phyloP scores from a whole-genome alignment of 495 filamentous ascomycete genomes.

The Penicillium dipodomyicola region DNA sequence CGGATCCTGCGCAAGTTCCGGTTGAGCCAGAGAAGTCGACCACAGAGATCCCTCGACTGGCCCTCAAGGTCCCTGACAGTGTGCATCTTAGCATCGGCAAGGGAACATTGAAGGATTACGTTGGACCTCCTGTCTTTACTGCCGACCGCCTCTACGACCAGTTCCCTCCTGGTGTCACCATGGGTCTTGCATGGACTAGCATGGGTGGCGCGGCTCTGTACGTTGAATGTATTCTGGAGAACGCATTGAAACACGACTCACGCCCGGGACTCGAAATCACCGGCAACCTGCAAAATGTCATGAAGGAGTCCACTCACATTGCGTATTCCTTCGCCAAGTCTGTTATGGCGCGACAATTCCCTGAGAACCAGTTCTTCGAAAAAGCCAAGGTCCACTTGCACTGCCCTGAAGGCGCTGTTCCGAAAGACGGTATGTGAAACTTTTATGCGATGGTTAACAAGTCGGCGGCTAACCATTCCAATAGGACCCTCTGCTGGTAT shows the following conservation, averaged over 20 bases:
- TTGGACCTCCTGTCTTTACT: conserved; percentile 93
- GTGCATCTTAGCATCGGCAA: conserved; percentile 87
- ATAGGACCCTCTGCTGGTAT: conserved; percentile 84
- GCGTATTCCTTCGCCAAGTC: conserved; percentile 97
- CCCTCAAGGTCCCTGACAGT: conserved; percentile 79
- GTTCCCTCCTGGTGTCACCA: conserved; percentile 94
- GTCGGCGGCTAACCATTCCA: conserved; percentile 18
- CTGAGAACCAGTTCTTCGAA: conserved; percentile 92
- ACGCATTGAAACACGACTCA: conserved; percentile 64
- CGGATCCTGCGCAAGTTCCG: conserved; percentile 57
- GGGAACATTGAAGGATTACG: conserved; percentile 94
- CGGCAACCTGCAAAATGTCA: conserved; percentile 91
- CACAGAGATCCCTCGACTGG: conserved; percentile 70
- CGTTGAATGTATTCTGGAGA: conserved; percentile 93
- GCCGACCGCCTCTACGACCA: conserved; percentile 93
- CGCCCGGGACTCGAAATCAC: conserved; percentile 82
- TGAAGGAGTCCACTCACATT: conserved; percentile 94
- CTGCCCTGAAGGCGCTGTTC: conserved; percentile 94
- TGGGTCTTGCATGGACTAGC: conserved; percentile 98
- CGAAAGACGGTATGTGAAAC: conserved; percentile 72
- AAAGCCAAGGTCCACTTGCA: conserved; percentile 95
- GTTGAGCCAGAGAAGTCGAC: conserved; percentile 65
- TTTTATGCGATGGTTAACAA: background rate
- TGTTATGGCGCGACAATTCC: conserved; percentile 75
- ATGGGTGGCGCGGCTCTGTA: conserved; percentile 97